phyloP scores from a whole-genome alignment of 331 rosid genomes.

The Spiraea crenata region DNA sequence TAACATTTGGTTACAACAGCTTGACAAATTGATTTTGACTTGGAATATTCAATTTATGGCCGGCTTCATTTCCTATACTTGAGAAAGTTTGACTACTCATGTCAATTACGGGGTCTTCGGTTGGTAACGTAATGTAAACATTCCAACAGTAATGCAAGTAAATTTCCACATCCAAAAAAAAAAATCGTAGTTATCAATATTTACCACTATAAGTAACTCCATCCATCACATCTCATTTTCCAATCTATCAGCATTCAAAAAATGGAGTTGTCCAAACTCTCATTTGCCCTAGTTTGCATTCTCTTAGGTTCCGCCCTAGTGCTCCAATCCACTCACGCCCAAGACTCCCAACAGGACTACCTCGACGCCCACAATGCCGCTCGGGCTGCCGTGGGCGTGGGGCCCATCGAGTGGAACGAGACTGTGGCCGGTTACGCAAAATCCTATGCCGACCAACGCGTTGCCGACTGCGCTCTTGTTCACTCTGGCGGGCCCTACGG shows the following conservation, averaged over 20 bases:
- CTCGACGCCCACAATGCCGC: slow-evolving; percentile 40
- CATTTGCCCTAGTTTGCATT: slow-evolving; percentile 3
- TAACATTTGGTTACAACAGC: no score
- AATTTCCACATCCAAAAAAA: not conserved
- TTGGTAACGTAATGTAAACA: no score
- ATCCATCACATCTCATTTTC: not conserved
- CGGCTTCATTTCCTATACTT: no score
- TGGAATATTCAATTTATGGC: no score
- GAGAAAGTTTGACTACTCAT: no score
- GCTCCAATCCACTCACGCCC: slow-evolving; percentile 21
- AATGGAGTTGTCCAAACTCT: slow-evolving; percentile 2
- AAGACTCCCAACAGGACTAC: slow-evolving; percentile 45
- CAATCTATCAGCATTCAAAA: not conserved
- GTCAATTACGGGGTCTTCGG: no score
- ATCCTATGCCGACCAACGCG: slow-evolving; percentile 24
- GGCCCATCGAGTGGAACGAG: slow-evolving; percentile 30
- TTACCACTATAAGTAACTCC: not conserved
- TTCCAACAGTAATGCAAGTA: not conserved
- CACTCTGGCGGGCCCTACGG: slow-evolving; percentile 50
- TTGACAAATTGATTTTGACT: no score
- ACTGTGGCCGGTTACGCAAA: slow-evolving; percentile 33
- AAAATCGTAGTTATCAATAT: no score
- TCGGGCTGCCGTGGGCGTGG: slow-evolving; percentile 42
- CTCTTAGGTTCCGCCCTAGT: not conserved
- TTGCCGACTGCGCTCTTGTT: slow-evolving; percentile 26